Conservation (phyloP, 352 stramenopile genomes). For the Phytophthora niederhauseri region DNA sequence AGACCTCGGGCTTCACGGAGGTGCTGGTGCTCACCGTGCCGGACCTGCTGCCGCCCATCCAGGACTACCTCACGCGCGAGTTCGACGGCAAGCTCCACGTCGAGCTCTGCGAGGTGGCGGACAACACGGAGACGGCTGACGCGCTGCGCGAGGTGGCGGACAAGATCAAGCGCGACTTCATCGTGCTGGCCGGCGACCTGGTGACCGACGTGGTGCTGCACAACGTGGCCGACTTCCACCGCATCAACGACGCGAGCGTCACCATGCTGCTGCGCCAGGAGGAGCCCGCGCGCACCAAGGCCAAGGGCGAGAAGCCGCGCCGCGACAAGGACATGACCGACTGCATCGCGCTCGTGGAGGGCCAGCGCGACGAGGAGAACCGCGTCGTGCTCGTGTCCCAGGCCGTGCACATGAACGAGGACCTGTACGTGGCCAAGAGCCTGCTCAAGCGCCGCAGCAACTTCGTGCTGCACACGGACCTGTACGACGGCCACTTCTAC, state of each 20-base stretch:
- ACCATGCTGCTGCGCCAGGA: conserved; percentile 86
- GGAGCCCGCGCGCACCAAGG: conserved; percentile 34
- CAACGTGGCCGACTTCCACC: conserved; percentile 82
- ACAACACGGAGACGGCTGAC: conserved; percentile 78
- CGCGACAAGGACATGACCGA: conserved; percentile 86
- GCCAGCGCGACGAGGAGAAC: conserved; percentile 50
- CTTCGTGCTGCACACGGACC: conserved; percentile 78
- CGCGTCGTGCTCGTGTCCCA: conserved; percentile 75
- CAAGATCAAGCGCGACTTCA: conserved; percentile 84
- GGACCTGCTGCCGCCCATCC: conserved; percentile 66
- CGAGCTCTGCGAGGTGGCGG: conserved; percentile 72
- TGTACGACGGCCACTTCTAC: conserved; percentile 87
- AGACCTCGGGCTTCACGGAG: conserved; percentile 79
- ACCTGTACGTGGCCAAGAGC: conserved; percentile 79
- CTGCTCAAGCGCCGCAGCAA: conserved; percentile 75
- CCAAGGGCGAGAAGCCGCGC: conserved; percentile 70
- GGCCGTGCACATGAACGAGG: conserved; percentile 83
- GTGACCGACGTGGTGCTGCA: conserved; percentile 83
- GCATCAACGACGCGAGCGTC: conserved; percentile 82
- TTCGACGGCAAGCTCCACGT: conserved; percentile 86
- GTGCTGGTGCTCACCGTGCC: conserved; percentile 72
- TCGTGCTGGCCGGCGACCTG: conserved; percentile 80
- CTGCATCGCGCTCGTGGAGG: conserved; percentile 72
- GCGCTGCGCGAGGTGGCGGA: conserved; percentile 72
- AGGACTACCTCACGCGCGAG: conserved; percentile 78